phyloP scores from a whole-genome alignment of 805 yeast species.

The Candida mattraensis region DNA sequence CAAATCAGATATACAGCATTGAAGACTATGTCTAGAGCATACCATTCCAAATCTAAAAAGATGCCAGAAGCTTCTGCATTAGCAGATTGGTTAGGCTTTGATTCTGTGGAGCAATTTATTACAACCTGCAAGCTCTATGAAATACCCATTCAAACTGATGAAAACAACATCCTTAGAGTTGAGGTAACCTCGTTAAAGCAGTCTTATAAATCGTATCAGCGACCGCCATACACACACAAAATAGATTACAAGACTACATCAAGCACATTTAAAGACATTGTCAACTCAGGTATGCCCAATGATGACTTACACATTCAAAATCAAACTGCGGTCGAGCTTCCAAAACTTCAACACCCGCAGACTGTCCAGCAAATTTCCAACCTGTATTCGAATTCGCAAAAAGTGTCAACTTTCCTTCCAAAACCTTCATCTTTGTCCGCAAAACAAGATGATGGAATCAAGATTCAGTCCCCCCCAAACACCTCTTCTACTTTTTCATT shows the following conservation, averaged over 20 bases:
- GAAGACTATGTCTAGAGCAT: conserved; percentile 60
- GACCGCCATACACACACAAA: conserved; percentile 45
- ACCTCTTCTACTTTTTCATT: too few species aligned
- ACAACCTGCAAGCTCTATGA: conserved; percentile 66
- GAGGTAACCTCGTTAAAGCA: conserved; percentile 45
- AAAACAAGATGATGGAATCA: too few species aligned
- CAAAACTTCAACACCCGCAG: not conserved
- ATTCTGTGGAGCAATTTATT: conserved; percentile 49
- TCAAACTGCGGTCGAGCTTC: conserved; percentile 1
- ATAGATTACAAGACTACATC: conserved; percentile 42
- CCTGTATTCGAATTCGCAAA: too few species aligned
- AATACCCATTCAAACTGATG: conserved; percentile 40
- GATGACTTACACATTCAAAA: conserved; percentile 14
- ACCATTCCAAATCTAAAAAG: conserved; percentile 71
- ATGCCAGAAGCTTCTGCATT: conserved; percentile 49
- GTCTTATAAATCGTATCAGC: conserved; percentile 32
- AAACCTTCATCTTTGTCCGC: too few species aligned
- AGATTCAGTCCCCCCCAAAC: too few species aligned
- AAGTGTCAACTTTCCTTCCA: too few species aligned
- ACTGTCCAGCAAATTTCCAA: not conserved
- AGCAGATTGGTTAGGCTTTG: conserved; percentile 61
- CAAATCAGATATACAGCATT: conserved; percentile 76
- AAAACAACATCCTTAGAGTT: conserved; percentile 33
- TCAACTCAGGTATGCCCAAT: conserved; percentile 38
- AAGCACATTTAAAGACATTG: conserved; percentile 32